Conservation (phyloP, 1,284 basidiomycete genomes). For the Quambalaria eucalypti region DNA sequence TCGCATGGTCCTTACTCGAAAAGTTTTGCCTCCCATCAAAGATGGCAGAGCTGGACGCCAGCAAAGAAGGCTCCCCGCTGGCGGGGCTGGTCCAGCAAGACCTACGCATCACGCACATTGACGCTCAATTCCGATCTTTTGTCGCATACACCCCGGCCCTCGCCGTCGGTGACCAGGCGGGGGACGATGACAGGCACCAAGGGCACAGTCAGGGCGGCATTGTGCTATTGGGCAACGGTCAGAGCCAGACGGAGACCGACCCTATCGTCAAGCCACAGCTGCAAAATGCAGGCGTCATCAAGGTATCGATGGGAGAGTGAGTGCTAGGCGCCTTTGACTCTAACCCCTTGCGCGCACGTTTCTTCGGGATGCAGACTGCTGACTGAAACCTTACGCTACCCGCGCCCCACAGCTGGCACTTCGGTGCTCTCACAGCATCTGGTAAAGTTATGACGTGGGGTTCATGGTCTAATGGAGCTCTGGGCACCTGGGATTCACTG, state of each 20-base stretch:
- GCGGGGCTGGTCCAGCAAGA: neutral
- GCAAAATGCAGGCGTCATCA: constrained; percentile 66
- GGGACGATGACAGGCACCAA: neutral
- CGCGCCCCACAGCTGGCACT: constrained; percentile 57
- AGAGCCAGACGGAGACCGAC: constrained; percentile 25
- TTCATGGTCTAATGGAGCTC: constrained; percentile 62
- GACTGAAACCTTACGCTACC: too few relatives aligned
- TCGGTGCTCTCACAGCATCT: constrained; percentile 65
- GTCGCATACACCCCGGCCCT: constrained; percentile 67
- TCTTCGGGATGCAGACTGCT: too few relatives aligned
- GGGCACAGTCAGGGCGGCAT: constrained; percentile 26
- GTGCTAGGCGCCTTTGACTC: too few relatives aligned
- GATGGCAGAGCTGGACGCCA: constrained; percentile 6
- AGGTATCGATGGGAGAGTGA: constrained; percentile 78
- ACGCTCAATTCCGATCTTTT: constrained; percentile 72
- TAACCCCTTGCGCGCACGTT: too few relatives aligned
- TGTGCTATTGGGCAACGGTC: constrained; percentile 15
- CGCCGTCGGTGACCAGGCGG: constrained; percentile 19
- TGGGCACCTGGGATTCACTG: constrained; percentile 59
- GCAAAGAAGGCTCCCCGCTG: constrained; percentile 3
- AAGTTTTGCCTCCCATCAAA: constrained; percentile 7
- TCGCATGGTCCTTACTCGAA: constrained; percentile 54
- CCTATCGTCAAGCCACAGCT: constrained; percentile 62
- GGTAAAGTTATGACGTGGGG: constrained; percentile 82
- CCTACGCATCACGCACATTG: constrained; percentile 56